Conservation (phyloP, 768 basidiomycete genomes). For the Mycena maculata region DNA sequence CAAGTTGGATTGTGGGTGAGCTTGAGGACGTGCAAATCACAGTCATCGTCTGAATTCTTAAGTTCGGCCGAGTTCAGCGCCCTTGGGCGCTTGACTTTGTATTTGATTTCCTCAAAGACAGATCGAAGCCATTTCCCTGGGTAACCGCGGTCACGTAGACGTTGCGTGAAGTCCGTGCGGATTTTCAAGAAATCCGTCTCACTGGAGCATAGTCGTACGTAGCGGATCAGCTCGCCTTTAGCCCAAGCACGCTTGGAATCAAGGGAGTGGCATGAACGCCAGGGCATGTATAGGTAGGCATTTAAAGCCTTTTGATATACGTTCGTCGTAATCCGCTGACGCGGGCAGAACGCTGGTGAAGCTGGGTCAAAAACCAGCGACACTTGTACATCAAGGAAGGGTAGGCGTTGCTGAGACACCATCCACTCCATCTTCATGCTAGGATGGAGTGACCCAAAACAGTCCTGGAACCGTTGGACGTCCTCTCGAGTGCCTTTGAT, state of each 20-base stretch:
- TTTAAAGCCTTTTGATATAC: constrained; percentile 30
- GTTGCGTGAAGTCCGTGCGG: background rate
- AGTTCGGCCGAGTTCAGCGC: background rate
- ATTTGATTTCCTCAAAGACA: constrained; percentile 10
- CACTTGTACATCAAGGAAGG: constrained; percentile 31
- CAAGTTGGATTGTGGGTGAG: background rate
- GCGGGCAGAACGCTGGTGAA: background rate
- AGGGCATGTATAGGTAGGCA: constrained; percentile 32
- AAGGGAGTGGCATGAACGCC: background rate
- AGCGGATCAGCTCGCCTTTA: constrained; percentile 1
- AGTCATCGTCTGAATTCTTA: background rate
- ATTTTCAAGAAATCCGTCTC: constrained; percentile 15
- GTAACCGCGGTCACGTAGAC: constrained; percentile 19
- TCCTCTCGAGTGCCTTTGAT: constrained; percentile 24
- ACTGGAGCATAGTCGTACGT: constrained; percentile 10
- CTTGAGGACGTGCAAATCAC: constrained; percentile 3
- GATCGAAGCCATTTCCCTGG: constrained; percentile 16
- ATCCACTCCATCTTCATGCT: constrained; percentile 13
- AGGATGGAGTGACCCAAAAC: constrained; percentile 19
- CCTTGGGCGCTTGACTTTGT: constrained; percentile 8
- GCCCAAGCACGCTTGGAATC: background rate
- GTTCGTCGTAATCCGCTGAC: background rate
- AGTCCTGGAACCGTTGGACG: constrained; percentile 22
- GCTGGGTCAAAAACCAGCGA: constrained; percentile 8
- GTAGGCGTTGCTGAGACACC: constrained; percentile 1